Conservation (phyloP, 352 stramenopile species). For the Pythium dissotocum region DNA sequence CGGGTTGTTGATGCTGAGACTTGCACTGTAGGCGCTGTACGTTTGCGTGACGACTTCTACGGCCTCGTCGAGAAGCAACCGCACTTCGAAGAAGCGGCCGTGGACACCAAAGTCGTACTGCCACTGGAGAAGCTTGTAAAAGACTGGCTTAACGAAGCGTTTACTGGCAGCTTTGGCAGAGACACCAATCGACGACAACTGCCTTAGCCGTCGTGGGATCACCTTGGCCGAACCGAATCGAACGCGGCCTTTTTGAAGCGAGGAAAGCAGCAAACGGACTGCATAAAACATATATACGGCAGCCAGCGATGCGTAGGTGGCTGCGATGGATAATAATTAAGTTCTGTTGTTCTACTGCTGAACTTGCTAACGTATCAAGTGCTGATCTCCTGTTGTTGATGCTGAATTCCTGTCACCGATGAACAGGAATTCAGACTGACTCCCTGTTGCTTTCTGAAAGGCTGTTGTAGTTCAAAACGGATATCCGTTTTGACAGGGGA, state of each 20-base stretch:
- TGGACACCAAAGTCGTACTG: neutral
- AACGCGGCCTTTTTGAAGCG: neutral
- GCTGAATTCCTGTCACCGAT: too few species aligned
- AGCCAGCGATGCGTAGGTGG: neutral
- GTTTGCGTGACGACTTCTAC: neutral
- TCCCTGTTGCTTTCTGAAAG: too few species aligned
- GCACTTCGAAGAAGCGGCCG: neutral
- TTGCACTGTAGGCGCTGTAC: neutral
- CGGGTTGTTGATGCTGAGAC: slow-evolving; percentile 11
- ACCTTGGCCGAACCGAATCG: neutral
- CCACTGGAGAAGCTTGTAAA: neutral
- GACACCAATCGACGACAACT: neutral
- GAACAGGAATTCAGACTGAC: too few species aligned
- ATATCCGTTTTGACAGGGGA: too few species aligned
- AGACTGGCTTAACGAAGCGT: neutral
- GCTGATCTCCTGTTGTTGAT: too few species aligned
- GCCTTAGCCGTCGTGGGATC: neutral
- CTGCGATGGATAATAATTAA: neutral
- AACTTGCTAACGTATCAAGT: too few species aligned
- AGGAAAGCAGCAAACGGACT: neutral
- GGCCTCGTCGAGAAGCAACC: neutral
- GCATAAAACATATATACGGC: neutral
- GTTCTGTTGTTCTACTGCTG: too few species aligned
- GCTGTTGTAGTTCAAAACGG: too few species aligned
- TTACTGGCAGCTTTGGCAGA: neutral